Conservation (phyloP, 1,139 yeast genomes). For the Yamadazyma mexicana region DNA sequence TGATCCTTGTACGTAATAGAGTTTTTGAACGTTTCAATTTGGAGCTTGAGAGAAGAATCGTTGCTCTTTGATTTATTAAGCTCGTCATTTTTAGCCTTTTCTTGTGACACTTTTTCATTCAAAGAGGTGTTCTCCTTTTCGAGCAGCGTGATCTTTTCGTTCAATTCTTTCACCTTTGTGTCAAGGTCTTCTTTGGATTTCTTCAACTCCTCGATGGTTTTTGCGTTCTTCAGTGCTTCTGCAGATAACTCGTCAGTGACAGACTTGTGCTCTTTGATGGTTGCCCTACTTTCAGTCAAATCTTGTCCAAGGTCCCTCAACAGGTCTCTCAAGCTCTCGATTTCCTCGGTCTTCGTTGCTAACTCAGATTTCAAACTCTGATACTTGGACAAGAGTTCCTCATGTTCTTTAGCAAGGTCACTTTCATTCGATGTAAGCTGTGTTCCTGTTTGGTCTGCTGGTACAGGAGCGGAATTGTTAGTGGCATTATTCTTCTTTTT, state of each 20-base stretch:
- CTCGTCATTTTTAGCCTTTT: conserved; percentile 29
- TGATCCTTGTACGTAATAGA: conserved; percentile 50
- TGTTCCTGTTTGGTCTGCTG: too few species aligned
- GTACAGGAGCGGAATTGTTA: too few species aligned
- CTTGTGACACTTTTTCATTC: not conserved
- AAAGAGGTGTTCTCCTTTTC: conserved; percentile 12
- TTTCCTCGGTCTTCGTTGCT: conserved; percentile 45
- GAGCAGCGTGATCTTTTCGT: conserved; percentile 17
- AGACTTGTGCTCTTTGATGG: conserved; percentile 25
- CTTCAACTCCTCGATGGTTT: conserved; percentile 7
- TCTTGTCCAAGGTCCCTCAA: conserved; percentile 74
- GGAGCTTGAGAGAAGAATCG: conserved; percentile 44
- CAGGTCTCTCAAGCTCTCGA: conserved; percentile 67
- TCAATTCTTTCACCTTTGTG: conserved; percentile 24
- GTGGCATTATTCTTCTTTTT: conserved; percentile 12
- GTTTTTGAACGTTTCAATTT: conserved; percentile 39
- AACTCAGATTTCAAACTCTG: conserved; percentile 20
- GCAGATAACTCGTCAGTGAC: conserved; percentile 5
- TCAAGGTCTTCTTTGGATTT: conserved; percentile 11
- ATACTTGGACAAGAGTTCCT: conserved; percentile 18
- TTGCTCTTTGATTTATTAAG: conserved; percentile 33
- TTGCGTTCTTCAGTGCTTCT: conserved; percentile 6
- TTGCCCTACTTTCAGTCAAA: conserved; percentile 56
- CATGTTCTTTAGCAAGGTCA: conserved; percentile 13
- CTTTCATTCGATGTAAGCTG: not conserved